Percentiles rank a stretch among this genome's conserved stretches.
These are phyloP conservation scores for Fraxinus xanthoxyloides DNA, from an alignment of 305 asterid genomes.

Conservation along the genomic window DNA sequence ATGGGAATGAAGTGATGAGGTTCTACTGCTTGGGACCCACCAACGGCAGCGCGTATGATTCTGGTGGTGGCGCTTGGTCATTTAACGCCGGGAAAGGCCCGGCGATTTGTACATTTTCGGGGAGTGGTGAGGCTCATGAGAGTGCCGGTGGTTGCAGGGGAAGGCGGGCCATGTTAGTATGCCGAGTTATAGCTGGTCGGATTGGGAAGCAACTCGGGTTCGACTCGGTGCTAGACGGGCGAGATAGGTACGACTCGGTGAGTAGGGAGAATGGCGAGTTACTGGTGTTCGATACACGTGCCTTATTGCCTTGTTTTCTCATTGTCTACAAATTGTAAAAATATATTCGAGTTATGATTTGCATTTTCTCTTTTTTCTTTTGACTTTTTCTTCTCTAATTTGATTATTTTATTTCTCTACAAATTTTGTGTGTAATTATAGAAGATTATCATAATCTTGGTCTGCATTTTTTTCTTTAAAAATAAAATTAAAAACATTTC, in stretches of 20 bases:
- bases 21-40: slow-evolving; percentile 71
- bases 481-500: neutral
- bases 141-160: slow-evolving; percentile 81
- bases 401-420: slow-evolving; percentile 1
- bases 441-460: slow-evolving; percentile 29
- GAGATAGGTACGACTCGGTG: slow-evolving; percentile 71
- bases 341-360: slow-evolving; percentile 6
- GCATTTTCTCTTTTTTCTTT: neutral
- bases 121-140: slow-evolving; percentile 80
- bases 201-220: slow-evolving; percentile 41
- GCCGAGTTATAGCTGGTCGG: slow-evolving; percentile 91
- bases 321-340: slow-evolving; percentile 70
- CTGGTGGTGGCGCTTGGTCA: slow-evolving; percentile 54
- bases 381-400: neutral
- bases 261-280: slow-evolving; percentile 62
- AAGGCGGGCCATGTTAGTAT: slow-evolving; percentile 78
- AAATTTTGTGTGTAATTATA: slow-evolving; percentile 40
- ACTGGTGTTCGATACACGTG: slow-evolving; percentile 76
- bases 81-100: slow-evolving; percentile 50
- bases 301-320: slow-evolving; percentile 83
- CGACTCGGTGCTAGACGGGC: slow-evolving; percentile 39
- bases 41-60: slow-evolving; percentile 52
- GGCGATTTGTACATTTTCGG: slow-evolving; percentile 60
- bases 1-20: slow-evolving; percentile 92
- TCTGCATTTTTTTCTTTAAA: neutral